Percentiles rank a stretch among this genome's conserved stretches.
phyloP scores from a whole-genome alignment of 345 rosid species.

The Lumnitzera racemosa region DNA sequence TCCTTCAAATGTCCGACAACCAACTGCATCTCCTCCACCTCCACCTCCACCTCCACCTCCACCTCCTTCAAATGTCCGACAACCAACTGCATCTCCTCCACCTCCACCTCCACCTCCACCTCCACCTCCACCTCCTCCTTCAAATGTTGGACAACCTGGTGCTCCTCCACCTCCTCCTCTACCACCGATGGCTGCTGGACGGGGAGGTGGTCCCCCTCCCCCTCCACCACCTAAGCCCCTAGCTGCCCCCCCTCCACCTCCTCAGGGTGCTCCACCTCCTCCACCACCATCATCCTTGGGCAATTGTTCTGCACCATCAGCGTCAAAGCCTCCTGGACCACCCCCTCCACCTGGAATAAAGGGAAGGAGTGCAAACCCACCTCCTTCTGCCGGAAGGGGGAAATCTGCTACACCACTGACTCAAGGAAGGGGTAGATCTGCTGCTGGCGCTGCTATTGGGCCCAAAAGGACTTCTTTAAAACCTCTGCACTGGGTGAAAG shows the following conservation, averaged over 20 bases:
- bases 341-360: slow-evolving; percentile 48
- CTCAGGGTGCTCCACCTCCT: slow-evolving; percentile 1
- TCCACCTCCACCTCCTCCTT: slow-evolving; percentile 8
- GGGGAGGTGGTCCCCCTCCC: slow-evolving; percentile 23
- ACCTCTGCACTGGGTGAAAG: slow-evolving; percentile 97
- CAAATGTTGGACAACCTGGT: slow-evolving; percentile 7
- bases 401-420: slow-evolving; percentile 30
- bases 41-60: slow-evolving; percentile 7
- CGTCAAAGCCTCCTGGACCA: slow-evolving; percentile 30
- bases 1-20: neutral
- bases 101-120: slow-evolving; percentile 1
- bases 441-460: slow-evolving; percentile 32
- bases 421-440: slow-evolving; percentile 54
- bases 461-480: slow-evolving; percentile 67
- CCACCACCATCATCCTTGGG: slow-evolving; percentile 31
- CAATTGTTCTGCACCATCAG: slow-evolving; percentile 57
- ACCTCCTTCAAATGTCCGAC: slow-evolving; percentile 9
- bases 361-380: slow-evolving; percentile 52
- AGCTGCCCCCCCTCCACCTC: slow-evolving; percentile 30
- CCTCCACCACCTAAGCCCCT: slow-evolving; percentile 25
- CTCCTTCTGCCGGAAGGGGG: slow-evolving; percentile 68
- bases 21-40: slow-evolving; percentile 6
- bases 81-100: slow-evolving; percentile 3
- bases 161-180: slow-evolving; percentile 24
- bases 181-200: slow-evolving; percentile 11